These are phyloP conservation scores for Solanum lignicaule DNA, from an alignment of 257 asterid species.

Conservation along the genomic window DNA sequence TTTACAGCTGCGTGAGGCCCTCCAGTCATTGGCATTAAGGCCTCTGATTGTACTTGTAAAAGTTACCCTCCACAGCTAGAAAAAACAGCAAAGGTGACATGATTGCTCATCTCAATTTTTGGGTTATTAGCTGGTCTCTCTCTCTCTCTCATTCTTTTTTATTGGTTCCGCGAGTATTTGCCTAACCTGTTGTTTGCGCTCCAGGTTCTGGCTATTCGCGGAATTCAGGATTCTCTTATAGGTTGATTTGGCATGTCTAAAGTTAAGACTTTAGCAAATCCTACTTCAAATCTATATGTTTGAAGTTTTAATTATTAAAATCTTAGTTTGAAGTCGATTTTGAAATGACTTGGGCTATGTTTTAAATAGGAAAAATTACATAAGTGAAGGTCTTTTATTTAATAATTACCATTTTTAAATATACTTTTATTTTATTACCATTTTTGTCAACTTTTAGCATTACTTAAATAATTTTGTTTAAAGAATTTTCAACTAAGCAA, in stretches of 20 bases:
- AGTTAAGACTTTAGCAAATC: background rate
- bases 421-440: background rate
- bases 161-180: background rate
- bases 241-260: background rate
- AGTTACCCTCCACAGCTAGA: background rate
- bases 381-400: background rate
- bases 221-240: background rate
- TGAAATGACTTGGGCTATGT: background rate
- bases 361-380: background rate
- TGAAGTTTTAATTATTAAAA: background rate
- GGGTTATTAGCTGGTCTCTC: background rate
- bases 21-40: background rate
- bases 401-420: background rate
- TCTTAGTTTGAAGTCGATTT: background rate
- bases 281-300: background rate
- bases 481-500: too few relatives aligned
- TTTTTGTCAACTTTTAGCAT: background rate
- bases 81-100: background rate
- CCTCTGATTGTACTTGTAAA: background rate
- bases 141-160: background rate
- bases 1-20: background rate
- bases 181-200: background rate
- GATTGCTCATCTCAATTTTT: background rate
- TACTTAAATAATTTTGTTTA: background rate
- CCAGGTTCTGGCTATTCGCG: background rate